Percentiles rank a stretch among this genome's conserved stretches.
Conservation (phyloP, 257 asterid genomes). For the Nicotiana knightiana region DNA sequence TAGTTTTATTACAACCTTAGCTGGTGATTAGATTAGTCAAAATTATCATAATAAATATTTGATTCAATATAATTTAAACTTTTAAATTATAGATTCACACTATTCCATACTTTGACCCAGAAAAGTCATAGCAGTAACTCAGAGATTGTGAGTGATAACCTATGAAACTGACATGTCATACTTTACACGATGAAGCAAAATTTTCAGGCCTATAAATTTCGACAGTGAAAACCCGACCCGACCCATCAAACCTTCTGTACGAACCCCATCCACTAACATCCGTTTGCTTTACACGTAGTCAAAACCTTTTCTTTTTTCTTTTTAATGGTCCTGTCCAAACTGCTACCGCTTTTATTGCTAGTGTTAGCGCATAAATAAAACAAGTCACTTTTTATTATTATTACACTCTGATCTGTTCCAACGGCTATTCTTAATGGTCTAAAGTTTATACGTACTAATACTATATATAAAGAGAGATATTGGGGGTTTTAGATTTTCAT, state of each 20-base stretch:
- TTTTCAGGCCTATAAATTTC: neutral
- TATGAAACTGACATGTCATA: neutral
- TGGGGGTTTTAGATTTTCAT: neutral
- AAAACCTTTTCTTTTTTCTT: neutral
- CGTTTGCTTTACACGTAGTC: neutral
- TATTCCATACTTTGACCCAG: no score
- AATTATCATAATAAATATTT: no score
- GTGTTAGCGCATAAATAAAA: neutral
- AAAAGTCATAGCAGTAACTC: no score
- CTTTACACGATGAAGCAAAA: neutral
- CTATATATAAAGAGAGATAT: neutral
- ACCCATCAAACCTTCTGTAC: no score
- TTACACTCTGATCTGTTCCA: conserved; percentile 4
- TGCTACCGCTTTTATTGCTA: neutral
- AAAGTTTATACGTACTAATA: neutral
- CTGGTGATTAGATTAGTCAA: no score
- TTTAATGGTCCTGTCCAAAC: neutral
- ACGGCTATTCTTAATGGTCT: conserved; percentile 28
- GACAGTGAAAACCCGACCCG: neutral
- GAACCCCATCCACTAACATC: neutral
- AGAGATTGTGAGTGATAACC: no score
- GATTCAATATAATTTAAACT: no score
- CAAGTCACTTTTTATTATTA: neutral
- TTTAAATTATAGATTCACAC: no score
- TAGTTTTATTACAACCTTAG: no score